Conservation (phyloP, 2,329 filamentous ascomycete species). For the Xylariomycetidae sp. region DNA sequence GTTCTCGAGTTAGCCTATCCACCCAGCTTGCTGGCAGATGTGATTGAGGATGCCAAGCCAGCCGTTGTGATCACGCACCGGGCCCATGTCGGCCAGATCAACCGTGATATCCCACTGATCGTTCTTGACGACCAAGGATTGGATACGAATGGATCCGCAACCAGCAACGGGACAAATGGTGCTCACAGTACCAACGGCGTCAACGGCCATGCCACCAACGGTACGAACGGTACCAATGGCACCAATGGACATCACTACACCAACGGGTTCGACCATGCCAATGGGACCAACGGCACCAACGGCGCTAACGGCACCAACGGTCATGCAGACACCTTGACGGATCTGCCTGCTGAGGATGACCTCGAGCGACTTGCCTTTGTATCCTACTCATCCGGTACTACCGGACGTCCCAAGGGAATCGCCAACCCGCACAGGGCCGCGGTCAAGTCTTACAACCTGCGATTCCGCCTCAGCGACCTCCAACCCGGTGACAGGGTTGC, state of each 20-base stretch:
- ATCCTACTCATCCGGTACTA: constrained; percentile 75
- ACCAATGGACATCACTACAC: too few species aligned
- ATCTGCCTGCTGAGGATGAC: constrained; percentile 58
- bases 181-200: too few species aligned
- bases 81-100: constrained; percentile 60
- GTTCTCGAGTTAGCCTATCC: constrained; percentile 78
- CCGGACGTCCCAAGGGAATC: constrained; percentile 71
- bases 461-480: constrained; percentile 65
- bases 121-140: constrained; percentile 48
- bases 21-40: constrained; percentile 65
- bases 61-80: constrained; percentile 63
- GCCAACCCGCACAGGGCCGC: constrained; percentile 71
- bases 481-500: constrained; percentile 69
- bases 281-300: too few species aligned
- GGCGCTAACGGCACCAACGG: too few species aligned
- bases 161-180: too few species aligned
- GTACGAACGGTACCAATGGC: too few species aligned
- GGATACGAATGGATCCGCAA: constrained; percentile 17
- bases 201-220: too few species aligned
- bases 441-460: constrained; percentile 66
- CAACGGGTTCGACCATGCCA: too few species aligned
- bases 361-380: constrained; percentile 71
- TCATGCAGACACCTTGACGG: constrained; percentile 37
- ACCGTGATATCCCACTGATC: constrained; percentile 56
- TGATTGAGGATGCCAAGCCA: constrained; percentile 69